Evolutionary conservation across 352 stramenopile species (phyloP).

Genomic region (Phytophthora kernoviae): DNA sequence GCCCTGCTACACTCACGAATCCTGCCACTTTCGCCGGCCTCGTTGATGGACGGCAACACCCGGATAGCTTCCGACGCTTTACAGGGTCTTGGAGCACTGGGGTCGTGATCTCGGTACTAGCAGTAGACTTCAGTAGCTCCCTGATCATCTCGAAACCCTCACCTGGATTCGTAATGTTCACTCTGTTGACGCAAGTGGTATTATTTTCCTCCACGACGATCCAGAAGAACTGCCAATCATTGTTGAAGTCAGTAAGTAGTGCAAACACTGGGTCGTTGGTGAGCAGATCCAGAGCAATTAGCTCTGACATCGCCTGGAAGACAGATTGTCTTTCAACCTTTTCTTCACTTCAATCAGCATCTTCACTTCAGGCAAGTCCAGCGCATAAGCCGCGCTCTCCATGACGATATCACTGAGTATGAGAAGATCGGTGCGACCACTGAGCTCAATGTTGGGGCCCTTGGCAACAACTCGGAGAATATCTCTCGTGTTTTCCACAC

Average conservation of each 20-base stretch:
- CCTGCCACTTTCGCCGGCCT: too few relatives aligned
- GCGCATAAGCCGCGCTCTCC: slow-evolving; percentile 5
- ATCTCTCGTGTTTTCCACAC: slow-evolving; percentile 25
- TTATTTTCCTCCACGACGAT: too few relatives aligned
- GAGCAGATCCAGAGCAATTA: slow-evolving; percentile 46
- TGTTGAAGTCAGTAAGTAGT: slow-evolving; percentile 39
- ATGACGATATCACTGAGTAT: slow-evolving; percentile 34
- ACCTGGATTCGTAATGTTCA: slow-evolving; percentile 18
- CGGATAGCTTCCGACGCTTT: slow-evolving; percentile 37
- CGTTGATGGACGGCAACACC: slow-evolving; percentile 20
- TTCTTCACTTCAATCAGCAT: slow-evolving; percentile 35
- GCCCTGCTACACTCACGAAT: too few relatives aligned
- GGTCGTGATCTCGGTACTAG: slow-evolving; percentile 9
- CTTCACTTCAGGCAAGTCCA: slow-evolving; percentile 30
- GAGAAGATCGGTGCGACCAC: slow-evolving; percentile 39
- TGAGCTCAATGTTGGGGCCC: slow-evolving; percentile 32
- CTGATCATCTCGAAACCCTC: slow-evolving; percentile 9
- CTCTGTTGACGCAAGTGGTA: slow-evolving; percentile 19
- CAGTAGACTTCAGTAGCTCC: background rate
- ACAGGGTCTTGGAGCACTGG: slow-evolving; percentile 26
- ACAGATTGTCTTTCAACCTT: slow-evolving; percentile 17
- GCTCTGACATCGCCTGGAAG: slow-evolving; percentile 39
- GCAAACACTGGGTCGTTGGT: slow-evolving; percentile 36
- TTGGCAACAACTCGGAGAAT: slow-evolving; percentile 31
- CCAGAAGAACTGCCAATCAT: slow-evolving; percentile 38